Base-by-base conservation (phyloP, 75 land plant species). In the Selaginella moellendorffii region DNA sequence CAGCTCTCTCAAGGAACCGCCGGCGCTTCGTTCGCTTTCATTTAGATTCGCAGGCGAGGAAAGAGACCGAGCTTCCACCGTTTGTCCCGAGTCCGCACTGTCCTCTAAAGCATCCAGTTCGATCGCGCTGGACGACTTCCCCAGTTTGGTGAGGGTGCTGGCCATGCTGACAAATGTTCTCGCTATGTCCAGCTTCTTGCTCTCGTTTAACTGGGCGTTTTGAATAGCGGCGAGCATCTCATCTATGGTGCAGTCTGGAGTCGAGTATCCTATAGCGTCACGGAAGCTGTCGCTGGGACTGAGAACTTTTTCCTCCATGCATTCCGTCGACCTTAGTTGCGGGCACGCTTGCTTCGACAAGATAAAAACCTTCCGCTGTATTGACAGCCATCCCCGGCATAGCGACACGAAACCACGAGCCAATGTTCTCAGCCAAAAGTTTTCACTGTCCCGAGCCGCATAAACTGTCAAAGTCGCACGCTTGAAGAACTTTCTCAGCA, bases 281-380 rank as follows among this genome's bases (percentile, higher is more conserved):
- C 24, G 24, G 24, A 56, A 56, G 21, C 59, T 56, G 59, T 56
- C n/a, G 9, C 21, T 19, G 9, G 10, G 10, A 46, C 14, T 10
- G 10, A 18, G 14, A 46, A 10, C 10, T 46, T 56, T 19, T 9
- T 24, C 59, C 59, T 56, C 59, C 24, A 56, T 56, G 59, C 59
- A 8, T 56, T 8, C 24, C 5, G 5, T 36, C 10, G 2, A 19
- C 24, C 23, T 24, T 56, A 25, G 18, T 46, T 56, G 9, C 21
- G 19, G 19, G 59, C 5, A 56, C 46, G 31, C 76, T 29, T 54
- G 30, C 20, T 73, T 42, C 23, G 76, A 74, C 23, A 74, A 73
- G 8, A 26, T 20, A 54, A 29, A 53, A 8, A 70, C 27, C 42
- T 70, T 51, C 19, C 27, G 25, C 5, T 54, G 72, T 54, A 70